These are phyloP conservation scores for Lachnellula occidentalis DNA, from an alignment of 2,329 filamentous ascomycete genomes.

Conservation along the genomic window DNA sequence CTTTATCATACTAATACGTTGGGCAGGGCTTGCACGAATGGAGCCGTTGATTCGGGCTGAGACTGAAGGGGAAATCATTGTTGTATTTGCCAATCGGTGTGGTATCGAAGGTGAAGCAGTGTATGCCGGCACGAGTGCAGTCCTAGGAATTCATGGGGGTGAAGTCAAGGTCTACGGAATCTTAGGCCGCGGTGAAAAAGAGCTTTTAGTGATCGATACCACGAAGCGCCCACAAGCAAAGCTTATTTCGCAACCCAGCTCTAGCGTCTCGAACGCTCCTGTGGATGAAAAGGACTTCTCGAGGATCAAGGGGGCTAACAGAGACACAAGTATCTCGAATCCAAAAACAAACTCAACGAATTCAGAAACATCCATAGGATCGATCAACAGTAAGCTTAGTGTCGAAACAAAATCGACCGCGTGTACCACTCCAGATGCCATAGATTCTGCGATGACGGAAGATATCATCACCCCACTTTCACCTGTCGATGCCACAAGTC, in stretches of 20 bases:
- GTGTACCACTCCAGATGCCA: constrained; percentile 5
- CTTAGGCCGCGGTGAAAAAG: constrained; percentile 64
- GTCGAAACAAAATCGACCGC: constrained; percentile 4
- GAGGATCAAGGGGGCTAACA: not conserved
- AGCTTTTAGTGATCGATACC: constrained; percentile 62
- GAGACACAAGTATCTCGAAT: not conserved
- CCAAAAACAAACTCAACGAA: not conserved
- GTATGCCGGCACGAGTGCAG: constrained; percentile 70
- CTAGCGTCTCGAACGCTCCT: constrained; percentile 3
- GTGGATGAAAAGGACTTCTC: not conserved
- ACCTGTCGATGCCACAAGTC: constrained; percentile 1
- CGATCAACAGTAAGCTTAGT: not conserved
- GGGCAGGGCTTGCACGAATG: constrained; percentile 66
- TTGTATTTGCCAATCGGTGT: constrained; percentile 66
- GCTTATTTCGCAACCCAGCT: constrained; percentile 20
- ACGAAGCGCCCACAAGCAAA: constrained; percentile 17
- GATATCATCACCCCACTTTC: constrained; percentile 2
- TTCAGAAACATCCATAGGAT: not conserved
- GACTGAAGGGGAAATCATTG: constrained; percentile 52
- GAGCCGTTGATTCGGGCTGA: constrained; percentile 56
- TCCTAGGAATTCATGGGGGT: constrained; percentile 60
- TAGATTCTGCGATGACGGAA: not conserved
- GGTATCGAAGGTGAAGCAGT: constrained; percentile 60
- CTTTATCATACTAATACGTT: no score
- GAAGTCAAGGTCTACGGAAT: constrained; percentile 65